Evolutionary conservation across 805 yeast species (phyloP).

Genomic region (Dipodascus geniculatus): DNA sequence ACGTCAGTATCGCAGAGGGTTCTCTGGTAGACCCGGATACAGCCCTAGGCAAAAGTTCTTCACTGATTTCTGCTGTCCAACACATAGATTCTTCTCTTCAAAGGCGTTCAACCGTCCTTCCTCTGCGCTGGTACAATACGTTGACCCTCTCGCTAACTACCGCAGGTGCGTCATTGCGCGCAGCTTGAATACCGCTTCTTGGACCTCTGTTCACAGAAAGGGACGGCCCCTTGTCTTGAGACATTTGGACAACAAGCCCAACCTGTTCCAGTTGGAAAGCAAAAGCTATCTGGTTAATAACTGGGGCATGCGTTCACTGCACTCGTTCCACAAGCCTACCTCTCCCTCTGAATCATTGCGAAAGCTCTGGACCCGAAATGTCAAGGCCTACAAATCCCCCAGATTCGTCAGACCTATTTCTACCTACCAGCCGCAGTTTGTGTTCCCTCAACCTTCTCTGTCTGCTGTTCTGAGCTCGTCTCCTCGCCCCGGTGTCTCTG

Average conservation of each 20-base stretch:
- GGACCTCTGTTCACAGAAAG: not conserved
- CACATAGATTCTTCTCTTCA: not conserved
- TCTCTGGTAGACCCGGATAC: not conserved
- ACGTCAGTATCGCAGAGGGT: not conserved
- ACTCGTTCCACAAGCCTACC: not conserved
- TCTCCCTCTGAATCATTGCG: not conserved
- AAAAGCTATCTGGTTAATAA: not conserved
- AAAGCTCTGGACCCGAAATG: not conserved
- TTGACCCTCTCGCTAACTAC: not conserved
- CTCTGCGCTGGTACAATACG: not conserved
- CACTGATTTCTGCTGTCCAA: not conserved
- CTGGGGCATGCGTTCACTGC: not conserved
- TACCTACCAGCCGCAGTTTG: not conserved
- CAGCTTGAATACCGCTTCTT: not conserved
- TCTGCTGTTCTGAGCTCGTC: not conserved
- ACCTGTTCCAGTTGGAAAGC: not conserved
- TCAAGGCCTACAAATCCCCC: not conserved
- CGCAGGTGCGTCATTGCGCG: not conserved
- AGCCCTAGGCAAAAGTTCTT: not conserved
- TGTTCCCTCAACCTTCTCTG: not conserved
- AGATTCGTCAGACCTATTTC: not conserved
- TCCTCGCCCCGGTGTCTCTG: not conserved
- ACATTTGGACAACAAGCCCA: not conserved
- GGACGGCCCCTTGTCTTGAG: not conserved
- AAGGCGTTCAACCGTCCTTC: not conserved